These are phyloP conservation scores for Boechera retrofracta DNA, from an alignment of 345 rosid genomes.

Conservation along the genomic window DNA sequence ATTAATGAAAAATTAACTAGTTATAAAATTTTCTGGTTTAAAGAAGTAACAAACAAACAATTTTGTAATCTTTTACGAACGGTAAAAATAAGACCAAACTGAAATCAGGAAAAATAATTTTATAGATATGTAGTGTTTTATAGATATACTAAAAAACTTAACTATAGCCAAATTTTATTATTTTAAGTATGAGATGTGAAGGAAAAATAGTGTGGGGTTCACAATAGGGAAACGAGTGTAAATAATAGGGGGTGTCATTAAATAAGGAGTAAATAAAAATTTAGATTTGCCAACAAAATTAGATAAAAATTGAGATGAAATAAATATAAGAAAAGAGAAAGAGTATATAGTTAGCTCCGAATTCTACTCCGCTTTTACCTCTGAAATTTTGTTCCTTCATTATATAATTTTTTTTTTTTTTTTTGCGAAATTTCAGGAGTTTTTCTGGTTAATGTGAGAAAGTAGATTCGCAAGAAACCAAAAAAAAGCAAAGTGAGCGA, in stretches of 20 bases:
- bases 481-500: background rate
- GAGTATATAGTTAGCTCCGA: conserved; percentile 30
- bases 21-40: background rate
- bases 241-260: conserved; percentile 8
- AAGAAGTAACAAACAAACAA: background rate
- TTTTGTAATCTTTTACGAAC: background rate
- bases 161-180: no score
- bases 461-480: conserved; percentile 28
- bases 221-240: conserved; percentile 11
- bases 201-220: conserved; percentile 32
- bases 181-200: background rate
- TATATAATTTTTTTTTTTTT: background rate
- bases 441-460: conserved; percentile 25
- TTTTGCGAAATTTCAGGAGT: conserved; percentile 34
- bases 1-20: background rate
- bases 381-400: conserved; percentile 24
- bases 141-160: no score
- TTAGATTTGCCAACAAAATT: background rate
- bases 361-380: conserved; percentile 30
- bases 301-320: background rate
- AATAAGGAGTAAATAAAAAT: conserved; percentile 5
- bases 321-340: background rate
- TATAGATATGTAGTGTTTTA: no score
- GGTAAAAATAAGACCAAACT: background rate
- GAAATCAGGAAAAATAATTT: background rate